These are phyloP conservation scores for Crinitomyces ghanaensis DNA, from an alignment of 805 yeast species.

Conservation along the genomic window DNA sequence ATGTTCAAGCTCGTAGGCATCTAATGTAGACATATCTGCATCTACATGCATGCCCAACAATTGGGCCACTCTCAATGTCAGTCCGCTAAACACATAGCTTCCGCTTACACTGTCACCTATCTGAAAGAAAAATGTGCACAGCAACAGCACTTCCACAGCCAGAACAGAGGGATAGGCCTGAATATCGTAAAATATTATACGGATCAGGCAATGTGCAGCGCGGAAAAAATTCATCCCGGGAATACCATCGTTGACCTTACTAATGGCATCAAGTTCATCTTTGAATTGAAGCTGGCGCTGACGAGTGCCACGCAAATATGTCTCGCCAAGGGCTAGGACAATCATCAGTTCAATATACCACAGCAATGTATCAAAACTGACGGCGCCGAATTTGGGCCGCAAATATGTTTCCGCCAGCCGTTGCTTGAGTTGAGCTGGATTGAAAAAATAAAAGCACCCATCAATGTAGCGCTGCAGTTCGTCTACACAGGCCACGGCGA, in stretches of 20 bases:
- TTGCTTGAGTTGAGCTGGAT: conserved; percentile 9
- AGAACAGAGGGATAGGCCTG: conserved; percentile 7
- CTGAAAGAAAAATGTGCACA: conserved; percentile 15
- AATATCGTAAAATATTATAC: conserved; percentile 11
- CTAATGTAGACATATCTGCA: conserved; percentile 7
- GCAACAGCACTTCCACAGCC: conserved; percentile 13
- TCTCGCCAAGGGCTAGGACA: conserved; percentile 16
- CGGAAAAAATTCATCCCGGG: conserved; percentile 14
- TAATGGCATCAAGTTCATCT: neutral
- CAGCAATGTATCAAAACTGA: conserved; percentile 7
- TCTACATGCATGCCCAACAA: conserved; percentile 17
- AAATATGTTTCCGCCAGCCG: conserved; percentile 10
- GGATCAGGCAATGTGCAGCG: conserved; percentile 8
- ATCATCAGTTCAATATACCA: conserved; percentile 12
- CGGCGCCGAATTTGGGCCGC: neutral
- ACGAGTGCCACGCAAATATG: conserved; percentile 12
- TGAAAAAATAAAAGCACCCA: conserved; percentile 17
- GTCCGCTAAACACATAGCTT: conserved; percentile 11
- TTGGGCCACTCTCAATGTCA: conserved; percentile 13
- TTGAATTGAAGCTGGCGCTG: conserved; percentile 1
- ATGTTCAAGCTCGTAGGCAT: conserved; percentile 14
- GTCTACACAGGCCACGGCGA: conserved; percentile 10
- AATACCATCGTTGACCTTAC: neutral
- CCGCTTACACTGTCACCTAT: conserved; percentile 13
- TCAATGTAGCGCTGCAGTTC: conserved; percentile 12